A percentile compares a stretch with the other conserved stretches of the same genome.
Evolutionary conservation across 2,329 filamentous ascomycete genomes (phyloP).

Genomic region (Dactylellina leptospora): DNA sequence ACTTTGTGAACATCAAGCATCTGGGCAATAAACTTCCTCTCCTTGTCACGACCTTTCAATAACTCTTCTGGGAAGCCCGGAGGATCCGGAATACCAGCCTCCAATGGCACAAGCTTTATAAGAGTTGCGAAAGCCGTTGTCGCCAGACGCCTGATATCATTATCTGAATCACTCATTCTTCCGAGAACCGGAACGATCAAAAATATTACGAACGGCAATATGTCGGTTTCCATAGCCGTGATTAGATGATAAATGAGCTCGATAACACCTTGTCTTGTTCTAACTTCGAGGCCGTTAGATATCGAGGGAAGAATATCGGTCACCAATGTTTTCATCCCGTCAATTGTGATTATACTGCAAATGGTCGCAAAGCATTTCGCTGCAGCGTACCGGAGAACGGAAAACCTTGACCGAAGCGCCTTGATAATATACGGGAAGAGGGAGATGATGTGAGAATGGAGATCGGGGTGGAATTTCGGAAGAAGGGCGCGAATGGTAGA

Average conservation of each 20-base stretch:
- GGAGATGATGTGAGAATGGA: constrained; percentile 82
- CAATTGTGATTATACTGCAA: constrained; percentile 93
- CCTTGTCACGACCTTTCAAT: constrained; percentile 87
- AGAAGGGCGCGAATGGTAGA: constrained; percentile 90
- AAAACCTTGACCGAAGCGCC: constrained; percentile 84
- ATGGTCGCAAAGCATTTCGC: constrained; percentile 97
- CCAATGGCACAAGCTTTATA: constrained; percentile 94
- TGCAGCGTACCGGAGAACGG: constrained; percentile 93
- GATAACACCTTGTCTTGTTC: constrained; percentile 89
- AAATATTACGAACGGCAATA: constrained; percentile 98
- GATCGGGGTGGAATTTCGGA: constrained; percentile 80
- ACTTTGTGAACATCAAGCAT: constrained; percentile 97
- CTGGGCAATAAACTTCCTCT: constrained; percentile 95
- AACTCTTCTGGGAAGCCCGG: constrained; percentile 89
- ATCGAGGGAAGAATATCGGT: constrained; percentile 92
- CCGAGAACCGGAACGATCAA: constrained; percentile 95
- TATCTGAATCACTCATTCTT: constrained; percentile 97
- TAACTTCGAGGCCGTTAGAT: constrained; percentile 86
- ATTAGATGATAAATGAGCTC: constrained; percentile 97
- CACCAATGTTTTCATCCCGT: constrained; percentile 94
- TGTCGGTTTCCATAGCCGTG: constrained; percentile 95
- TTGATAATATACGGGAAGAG: constrained; percentile 86
- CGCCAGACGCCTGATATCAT: constrained; percentile 90
- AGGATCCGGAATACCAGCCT: constrained; percentile 96
- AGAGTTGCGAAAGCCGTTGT: constrained; percentile 97